These are phyloP conservation scores for Xeromyces bisporus DNA, from an alignment of 495 filamentous ascomycete genomes.

Conservation along the genomic window DNA sequence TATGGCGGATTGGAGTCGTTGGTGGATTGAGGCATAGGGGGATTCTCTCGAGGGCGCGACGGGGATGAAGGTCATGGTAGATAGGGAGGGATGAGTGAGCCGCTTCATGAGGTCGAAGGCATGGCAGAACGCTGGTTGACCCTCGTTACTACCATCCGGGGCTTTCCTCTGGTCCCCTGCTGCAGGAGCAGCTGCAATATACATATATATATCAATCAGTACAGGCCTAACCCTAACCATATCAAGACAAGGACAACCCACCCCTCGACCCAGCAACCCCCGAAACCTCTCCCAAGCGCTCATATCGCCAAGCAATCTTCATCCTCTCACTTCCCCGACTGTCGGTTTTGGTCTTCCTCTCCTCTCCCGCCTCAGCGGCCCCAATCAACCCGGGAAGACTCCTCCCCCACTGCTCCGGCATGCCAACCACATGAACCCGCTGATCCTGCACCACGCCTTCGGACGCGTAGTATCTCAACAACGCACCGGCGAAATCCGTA, in stretches of 20 bases:
- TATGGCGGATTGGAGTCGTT: slow-evolving; percentile 40
- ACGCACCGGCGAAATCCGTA: slow-evolving; percentile 76
- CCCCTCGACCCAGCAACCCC: slow-evolving; percentile 37
- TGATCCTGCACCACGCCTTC: slow-evolving; percentile 91
- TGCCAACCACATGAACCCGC: slow-evolving; percentile 65
- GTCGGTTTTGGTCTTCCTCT: slow-evolving; percentile 15
- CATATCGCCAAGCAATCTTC: slow-evolving; percentile 99
- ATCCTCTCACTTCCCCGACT: slow-evolving; percentile 50
- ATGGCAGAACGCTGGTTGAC: slow-evolving; percentile 53
- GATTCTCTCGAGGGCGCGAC: slow-evolving; percentile 34
- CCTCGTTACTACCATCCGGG: slow-evolving; percentile 6
- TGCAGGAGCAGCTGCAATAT: slow-evolving; percentile 9
- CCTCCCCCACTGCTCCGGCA: slow-evolving; percentile 61
- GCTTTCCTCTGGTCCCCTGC: slow-evolving; percentile 12
- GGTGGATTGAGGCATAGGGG: slow-evolving; percentile 48
- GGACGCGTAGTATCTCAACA: slow-evolving; percentile 80
- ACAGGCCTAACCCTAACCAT: background rate
- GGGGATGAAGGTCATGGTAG: slow-evolving; percentile 41
- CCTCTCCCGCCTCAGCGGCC: slow-evolving; percentile 26
- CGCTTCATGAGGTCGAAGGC: slow-evolving; percentile 81
- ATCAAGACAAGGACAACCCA: slow-evolving; percentile 11
- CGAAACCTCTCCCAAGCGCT: slow-evolving; percentile 54
- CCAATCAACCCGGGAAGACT: slow-evolving; percentile 62
- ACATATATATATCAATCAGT: slow-evolving; percentile 5
- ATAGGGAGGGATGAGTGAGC: slow-evolving; percentile 40